These are phyloP conservation scores for Ustilago lituana DNA, from an alignment of 1,284 basidiomycete genomes.

Conservation along the genomic window DNA sequence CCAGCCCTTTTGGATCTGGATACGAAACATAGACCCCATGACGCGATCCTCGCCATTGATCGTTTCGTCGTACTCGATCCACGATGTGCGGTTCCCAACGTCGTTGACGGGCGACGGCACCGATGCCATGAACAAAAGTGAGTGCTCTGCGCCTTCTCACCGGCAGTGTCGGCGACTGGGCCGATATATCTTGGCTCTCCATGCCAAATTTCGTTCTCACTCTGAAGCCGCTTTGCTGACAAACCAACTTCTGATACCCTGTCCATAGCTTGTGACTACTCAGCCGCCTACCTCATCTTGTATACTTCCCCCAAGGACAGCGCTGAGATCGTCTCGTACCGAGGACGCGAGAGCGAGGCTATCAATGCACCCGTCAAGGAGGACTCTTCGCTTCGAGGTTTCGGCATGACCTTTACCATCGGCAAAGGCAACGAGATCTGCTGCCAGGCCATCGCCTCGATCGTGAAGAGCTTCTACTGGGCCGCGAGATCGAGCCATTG, in stretches of 20 bases:
- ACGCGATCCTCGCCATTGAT: constrained; percentile 35
- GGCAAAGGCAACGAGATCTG: constrained; percentile 74
- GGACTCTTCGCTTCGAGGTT: constrained; percentile 72
- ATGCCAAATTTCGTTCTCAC: too few relatives aligned
- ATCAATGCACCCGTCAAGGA: constrained; percentile 51
- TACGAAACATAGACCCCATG: constrained; percentile 12
- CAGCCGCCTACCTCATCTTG: constrained; percentile 86
- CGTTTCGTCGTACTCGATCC: constrained; percentile 47
- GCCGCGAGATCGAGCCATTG: constrained; percentile 82
- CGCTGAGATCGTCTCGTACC: constrained; percentile 39
- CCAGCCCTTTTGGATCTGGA: too few relatives aligned
- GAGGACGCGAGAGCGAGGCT: constrained; percentile 38
- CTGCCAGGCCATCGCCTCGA: constrained; percentile 64
- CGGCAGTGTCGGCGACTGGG: too few relatives aligned
- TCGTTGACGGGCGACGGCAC: constrained; percentile 82
- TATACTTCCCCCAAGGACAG: constrained; percentile 72
- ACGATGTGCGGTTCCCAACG: constrained; percentile 46
- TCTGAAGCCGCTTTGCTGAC: too few relatives aligned
- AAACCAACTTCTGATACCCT: not conserved
- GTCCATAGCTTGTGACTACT: constrained; percentile 77
- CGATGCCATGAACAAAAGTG: constrained; percentile 86
- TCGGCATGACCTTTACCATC: constrained; percentile 58
- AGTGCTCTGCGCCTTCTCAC: constrained; percentile 2
- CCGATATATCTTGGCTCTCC: too few relatives aligned
- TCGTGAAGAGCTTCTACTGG: constrained; percentile 78